These are phyloP conservation scores for Arthrobotrys sphaeroides DNA, from an alignment of 2,329 filamentous ascomycete species.

Conservation along the genomic window DNA sequence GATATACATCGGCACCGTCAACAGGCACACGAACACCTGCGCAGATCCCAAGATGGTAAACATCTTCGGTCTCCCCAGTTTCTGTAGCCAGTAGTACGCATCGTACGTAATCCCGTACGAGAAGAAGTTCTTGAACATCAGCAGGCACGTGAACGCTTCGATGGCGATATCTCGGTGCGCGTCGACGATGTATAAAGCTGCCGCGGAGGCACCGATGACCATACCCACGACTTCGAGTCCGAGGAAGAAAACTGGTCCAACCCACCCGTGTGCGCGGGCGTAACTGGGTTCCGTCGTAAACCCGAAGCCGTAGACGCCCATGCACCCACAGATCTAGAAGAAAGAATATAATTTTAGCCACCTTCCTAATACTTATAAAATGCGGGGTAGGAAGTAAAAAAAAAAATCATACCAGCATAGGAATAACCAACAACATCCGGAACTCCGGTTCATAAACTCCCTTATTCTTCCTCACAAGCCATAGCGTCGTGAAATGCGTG, in stretches of 20 bases:
- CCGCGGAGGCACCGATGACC: constrained; percentile 88
- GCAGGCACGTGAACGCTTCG: constrained; percentile 86
- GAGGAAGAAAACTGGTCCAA: constrained; percentile 82
- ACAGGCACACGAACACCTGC: constrained; percentile 78
- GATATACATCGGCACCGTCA: constrained; percentile 74
- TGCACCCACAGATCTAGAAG: constrained; percentile 39
- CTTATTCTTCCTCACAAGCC: constrained; percentile 76
- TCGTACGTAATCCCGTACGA: constrained; percentile 84
- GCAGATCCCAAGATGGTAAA: constrained; percentile 79
- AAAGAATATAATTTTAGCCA: background rate
- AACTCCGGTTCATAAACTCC: constrained; percentile 90
- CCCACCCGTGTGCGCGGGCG: constrained; percentile 72
- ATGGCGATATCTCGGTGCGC: constrained; percentile 89
- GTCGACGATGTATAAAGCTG: constrained; percentile 88
- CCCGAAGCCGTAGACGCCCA: constrained; percentile 75
- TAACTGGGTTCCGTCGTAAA: constrained; percentile 71
- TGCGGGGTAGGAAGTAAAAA: constrained; percentile 71
- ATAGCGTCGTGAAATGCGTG: constrained; percentile 75
- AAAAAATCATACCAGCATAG: constrained; percentile 75
- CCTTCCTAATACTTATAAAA: constrained; percentile 13
- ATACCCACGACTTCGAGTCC: constrained; percentile 85
- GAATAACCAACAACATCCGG: constrained; percentile 80
- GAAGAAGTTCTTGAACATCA: constrained; percentile 96
- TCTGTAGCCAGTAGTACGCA: constrained; percentile 82
- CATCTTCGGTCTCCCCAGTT: constrained; percentile 69